Evolutionary conservation across 2,329 filamentous ascomycete species (phyloP), one percentile per base, ranked within the genome.

Genomic region (Colletotrichum gloeosporioides): DNA sequence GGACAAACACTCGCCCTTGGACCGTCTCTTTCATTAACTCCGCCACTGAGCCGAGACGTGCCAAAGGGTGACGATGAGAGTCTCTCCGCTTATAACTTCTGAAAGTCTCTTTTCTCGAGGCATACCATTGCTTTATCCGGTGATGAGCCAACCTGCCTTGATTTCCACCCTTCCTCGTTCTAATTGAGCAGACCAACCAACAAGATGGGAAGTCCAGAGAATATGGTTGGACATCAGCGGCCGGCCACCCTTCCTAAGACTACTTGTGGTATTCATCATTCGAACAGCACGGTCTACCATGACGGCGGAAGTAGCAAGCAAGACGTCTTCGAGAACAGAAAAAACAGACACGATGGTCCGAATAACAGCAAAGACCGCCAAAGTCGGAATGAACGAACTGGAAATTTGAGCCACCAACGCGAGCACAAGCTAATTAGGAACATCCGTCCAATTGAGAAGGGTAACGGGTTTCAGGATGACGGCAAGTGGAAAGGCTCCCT

Each of bases 331-430:
- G 16, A 53, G 44, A 25, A 53, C 44, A 13, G 10, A 7, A 53
- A 13, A 18, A 22, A 53, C 8, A 53, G n/a, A 53, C 44, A 53
- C n/a, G 44, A 53, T 53, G 44, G 44, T 22, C 44, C 44, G 44
- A 53, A 53, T 22, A 53, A 53, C 44, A 53, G 44, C n/a, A 53
- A 53, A 53, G 44, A 53, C 44, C 44, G 44, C 44, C 44, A 53
- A 12, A 13, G 0, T 22, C 44, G n/a, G 3, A 22, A 53, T 0
- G 8, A 6, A 22, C n/a, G n/a, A 22, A 3, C 9, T 22, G n/a
- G 2, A 49, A 0, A 22, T 49, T 22, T 12, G 18, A 6, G 3
- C 1, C n/a, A n/a, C 44, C 44, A 6, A 7, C 44, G n/a, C 6
- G 18, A 22, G n/a, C 6, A 53, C 7, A 53, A 22, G 10, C 10